These are phyloP conservation scores for Saccharomycopsis babjevae DNA, from an alignment of 805 yeast genomes.

Conservation along the genomic window DNA sequence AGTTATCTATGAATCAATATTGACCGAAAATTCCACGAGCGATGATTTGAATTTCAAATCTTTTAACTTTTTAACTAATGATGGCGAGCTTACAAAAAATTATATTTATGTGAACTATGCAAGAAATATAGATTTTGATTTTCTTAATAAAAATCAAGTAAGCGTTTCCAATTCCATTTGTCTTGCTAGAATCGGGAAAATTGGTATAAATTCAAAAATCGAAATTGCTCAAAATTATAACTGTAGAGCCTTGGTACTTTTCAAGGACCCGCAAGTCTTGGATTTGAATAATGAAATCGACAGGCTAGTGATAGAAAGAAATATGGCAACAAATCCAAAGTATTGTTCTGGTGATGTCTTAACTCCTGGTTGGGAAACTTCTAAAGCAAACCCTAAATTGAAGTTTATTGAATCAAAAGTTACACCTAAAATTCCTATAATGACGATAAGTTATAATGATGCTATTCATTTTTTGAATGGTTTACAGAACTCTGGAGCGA, in stretches of 20 bases:
- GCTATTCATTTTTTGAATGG: slow-evolving; percentile 36
- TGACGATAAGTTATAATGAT: slow-evolving; percentile 71
- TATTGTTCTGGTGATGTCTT: slow-evolving; percentile 67
- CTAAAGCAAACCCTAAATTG: slow-evolving; percentile 30
- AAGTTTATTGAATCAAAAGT: slow-evolving; percentile 38
- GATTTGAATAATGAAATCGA: slow-evolving; percentile 21
- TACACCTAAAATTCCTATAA: slow-evolving; percentile 63
- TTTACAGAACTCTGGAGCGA: slow-evolving; percentile 31
- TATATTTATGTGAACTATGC: slow-evolving; percentile 65
- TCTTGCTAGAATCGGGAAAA: slow-evolving; percentile 47
- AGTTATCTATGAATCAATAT: neutral
- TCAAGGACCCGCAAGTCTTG: slow-evolving; percentile 33
- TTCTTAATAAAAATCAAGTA: slow-evolving; percentile 29
- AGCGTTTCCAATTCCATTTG: slow-evolving; percentile 42
- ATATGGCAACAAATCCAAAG: slow-evolving; percentile 48
- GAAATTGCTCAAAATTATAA: slow-evolving; percentile 45
- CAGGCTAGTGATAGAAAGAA: slow-evolving; percentile 26
- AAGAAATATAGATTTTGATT: slow-evolving; percentile 39
- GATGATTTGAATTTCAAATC: slow-evolving; percentile 30
- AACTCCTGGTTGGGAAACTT: slow-evolving; percentile 65
- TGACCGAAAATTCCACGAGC: slow-evolving; percentile 6
- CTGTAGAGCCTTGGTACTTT: slow-evolving; percentile 59
- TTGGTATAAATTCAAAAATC: slow-evolving; percentile 43
- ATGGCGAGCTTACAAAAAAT: slow-evolving; percentile 44
- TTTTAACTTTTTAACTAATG: slow-evolving; percentile 59